Conservation (phyloP, 768 basidiomycete genomes). For the Leccinellum rugosiceps region DNA sequence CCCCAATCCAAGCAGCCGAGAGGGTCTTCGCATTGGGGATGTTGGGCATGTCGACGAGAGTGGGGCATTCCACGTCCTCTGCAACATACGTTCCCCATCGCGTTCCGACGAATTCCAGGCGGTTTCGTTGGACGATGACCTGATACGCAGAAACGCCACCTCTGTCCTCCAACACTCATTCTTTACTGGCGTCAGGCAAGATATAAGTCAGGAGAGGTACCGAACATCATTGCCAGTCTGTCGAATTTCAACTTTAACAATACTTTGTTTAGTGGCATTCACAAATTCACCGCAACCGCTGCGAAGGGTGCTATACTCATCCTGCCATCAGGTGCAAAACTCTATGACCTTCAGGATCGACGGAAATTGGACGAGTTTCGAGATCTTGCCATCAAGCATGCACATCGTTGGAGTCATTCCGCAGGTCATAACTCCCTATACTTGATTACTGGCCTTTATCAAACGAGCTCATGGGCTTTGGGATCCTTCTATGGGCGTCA, state of each 20-base stretch:
- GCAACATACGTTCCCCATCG: slow-evolving; percentile 22
- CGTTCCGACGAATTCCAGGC: background rate
- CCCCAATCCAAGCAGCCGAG: slow-evolving; percentile 23
- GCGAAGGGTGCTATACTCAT: slow-evolving; percentile 2
- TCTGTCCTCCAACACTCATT: too few species aligned
- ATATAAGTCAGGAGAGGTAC: too few species aligned
- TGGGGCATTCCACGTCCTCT: slow-evolving; percentile 32
- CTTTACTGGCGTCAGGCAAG: too few species aligned
- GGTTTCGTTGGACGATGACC: background rate
- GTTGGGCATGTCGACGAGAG: slow-evolving; percentile 28
- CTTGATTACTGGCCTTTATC: slow-evolving; percentile 3
- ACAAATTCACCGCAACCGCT: background rate
- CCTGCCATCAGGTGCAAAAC: slow-evolving; percentile 4
- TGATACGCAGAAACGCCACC: background rate
- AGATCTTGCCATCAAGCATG: background rate
- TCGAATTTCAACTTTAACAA: background rate
- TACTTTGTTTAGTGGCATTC: background rate
- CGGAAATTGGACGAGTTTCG: background rate
- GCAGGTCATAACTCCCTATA: background rate
- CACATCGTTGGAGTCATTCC: background rate
- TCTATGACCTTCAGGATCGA: background rate
- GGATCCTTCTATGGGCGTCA: background rate
- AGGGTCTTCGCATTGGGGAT: slow-evolving; percentile 34
- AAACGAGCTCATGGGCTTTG: background rate
- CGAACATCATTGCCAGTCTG: too few species aligned